Evolutionary conservation across 2,329 filamentous ascomycete genomes (phyloP).

Genomic region (Penicillium aurantiogriseum): DNA sequence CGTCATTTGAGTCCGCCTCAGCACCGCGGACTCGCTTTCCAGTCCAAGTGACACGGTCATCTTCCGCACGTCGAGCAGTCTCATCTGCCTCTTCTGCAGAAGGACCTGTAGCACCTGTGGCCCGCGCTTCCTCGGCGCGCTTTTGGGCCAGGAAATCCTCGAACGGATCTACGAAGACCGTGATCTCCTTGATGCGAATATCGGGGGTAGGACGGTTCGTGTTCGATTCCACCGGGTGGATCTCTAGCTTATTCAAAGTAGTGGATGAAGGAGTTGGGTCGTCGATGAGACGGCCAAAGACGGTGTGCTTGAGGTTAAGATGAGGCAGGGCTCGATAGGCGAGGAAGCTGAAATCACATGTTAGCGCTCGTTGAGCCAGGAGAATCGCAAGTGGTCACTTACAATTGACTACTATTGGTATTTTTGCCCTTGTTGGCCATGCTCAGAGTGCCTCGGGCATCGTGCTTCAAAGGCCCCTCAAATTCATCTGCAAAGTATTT

Average conservation of each 20-base stretch:
- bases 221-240: slow-evolving; percentile 68
- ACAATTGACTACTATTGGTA: slow-evolving; percentile 89
- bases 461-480: slow-evolving; percentile 83
- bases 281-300: slow-evolving; percentile 83
- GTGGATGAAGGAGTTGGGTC: slow-evolving; percentile 51
- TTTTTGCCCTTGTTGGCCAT: slow-evolving; percentile 99
- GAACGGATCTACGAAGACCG: slow-evolving; percentile 91
- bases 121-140: slow-evolving; percentile 59
- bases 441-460: slow-evolving; percentile 72
- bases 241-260: slow-evolving; percentile 70
- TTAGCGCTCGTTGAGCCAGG: neutral
- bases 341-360: slow-evolving; percentile 62
- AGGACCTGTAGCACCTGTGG: slow-evolving; percentile 33
- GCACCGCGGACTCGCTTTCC: slow-evolving; percentile 79
- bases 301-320: slow-evolving; percentile 93
- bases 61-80: slow-evolving; percentile 56
- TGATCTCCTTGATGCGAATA: slow-evolving; percentile 76
- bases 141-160: slow-evolving; percentile 84
- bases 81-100: slow-evolving; percentile 27
- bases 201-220: slow-evolving; percentile 72
- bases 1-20: slow-evolving; percentile 54
- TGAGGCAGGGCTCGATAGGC: slow-evolving; percentile 82
- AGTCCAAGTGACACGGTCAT: slow-evolving; percentile 92
- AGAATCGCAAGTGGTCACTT: slow-evolving; percentile 20
- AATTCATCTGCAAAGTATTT: slow-evolving; percentile 94